Evolutionary conservation across 2,329 filamentous ascomycete genomes (phyloP).

Genomic region (Fusarium stilboides): DNA sequence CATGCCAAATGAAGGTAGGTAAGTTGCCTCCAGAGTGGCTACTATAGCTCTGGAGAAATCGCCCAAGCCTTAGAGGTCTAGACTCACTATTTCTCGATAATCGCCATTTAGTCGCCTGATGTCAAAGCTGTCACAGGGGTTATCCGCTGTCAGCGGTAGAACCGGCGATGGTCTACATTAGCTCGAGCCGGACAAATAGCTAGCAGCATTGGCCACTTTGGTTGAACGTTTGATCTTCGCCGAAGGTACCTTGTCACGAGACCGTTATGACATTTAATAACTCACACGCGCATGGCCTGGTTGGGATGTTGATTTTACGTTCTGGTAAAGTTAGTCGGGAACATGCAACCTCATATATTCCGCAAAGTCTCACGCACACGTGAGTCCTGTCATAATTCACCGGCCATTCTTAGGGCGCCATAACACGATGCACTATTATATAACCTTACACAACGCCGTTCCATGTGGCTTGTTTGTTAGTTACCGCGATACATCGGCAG

Average conservation of each 20-base stretch:
- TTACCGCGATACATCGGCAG: not conserved
- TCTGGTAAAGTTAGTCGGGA: not conserved
- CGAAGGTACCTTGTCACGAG: not conserved
- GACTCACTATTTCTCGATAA: constrained; percentile 1
- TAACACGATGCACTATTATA: not conserved
- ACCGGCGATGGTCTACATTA: constrained; percentile 16
- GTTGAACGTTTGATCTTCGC: not conserved
- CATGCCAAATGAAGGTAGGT: too few species aligned
- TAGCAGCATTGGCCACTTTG: not conserved
- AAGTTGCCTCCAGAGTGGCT: too few species aligned
- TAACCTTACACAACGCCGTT: not conserved
- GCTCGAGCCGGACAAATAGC: constrained; percentile 5
- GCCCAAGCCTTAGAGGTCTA: not conserved
- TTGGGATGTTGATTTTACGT: too few species aligned
- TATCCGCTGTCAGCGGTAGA: constrained; percentile 29
- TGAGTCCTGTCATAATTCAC: not conserved
- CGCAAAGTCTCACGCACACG: not conserved
- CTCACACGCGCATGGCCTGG: too few species aligned
- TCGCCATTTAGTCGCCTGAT: not conserved
- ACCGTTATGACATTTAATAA: not conserved
- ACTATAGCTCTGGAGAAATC: too few species aligned
- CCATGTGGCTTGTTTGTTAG: not conserved
- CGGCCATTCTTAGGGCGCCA: not conserved
- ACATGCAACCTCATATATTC: not conserved
- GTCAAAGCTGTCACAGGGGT: constrained; percentile 2